Base-by-base conservation (phyloP, 2,329 filamentous ascomycete genomes). In the Dactylellina parvicollis region DNA sequence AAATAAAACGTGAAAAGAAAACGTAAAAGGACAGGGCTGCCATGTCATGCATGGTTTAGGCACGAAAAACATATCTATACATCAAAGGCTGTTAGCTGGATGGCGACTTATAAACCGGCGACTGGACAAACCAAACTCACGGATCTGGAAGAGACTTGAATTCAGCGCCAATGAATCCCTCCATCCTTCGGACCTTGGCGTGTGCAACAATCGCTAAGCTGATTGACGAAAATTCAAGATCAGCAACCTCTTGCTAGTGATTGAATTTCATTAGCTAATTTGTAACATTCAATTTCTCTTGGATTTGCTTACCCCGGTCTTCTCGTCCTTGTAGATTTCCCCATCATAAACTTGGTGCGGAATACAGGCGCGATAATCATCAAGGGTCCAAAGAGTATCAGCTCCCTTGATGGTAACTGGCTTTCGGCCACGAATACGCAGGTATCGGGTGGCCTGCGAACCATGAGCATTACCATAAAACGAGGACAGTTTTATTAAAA, bases 391-490 rank as follows among this genome's bases (percentile, higher is more conserved):
- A 16, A 42, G 24, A 5, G 26, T 10, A 32, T 62, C 44, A 10
- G 28, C 56, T 24, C 32, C 66, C 36, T 47, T 62, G 7, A 71
- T 26, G 9, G 56, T 62, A 5, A 38, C 62, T 18, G 66, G 40
- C 3, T 44, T 71, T 20, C 66, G 47, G 14, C 66, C 66, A 34
- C 26, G 38, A 40, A 71, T 42, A n/a, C 49, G 18, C 7, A 62
- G 49, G 24, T 38, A 71, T 3, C 66, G 56, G 9, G 66, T 71
- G 9, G 66, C 66, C 66, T 70, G 7, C 1, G 42, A 24, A 28
- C 10, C 12, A 2, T 50, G 1, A n/a, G 0, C 8, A 4, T 52
- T 16, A 42, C 4, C 16, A 22, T 47, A 18, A 4, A 7, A 28
- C 20, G n/a, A n/a, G n/a, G n/a, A n/a, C n/a, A n/a, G n/a, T n/a